phyloP scores from a whole-genome alignment of 192 early-diverging fungal genomes.

The Gamsiella multidivaricata region DNA sequence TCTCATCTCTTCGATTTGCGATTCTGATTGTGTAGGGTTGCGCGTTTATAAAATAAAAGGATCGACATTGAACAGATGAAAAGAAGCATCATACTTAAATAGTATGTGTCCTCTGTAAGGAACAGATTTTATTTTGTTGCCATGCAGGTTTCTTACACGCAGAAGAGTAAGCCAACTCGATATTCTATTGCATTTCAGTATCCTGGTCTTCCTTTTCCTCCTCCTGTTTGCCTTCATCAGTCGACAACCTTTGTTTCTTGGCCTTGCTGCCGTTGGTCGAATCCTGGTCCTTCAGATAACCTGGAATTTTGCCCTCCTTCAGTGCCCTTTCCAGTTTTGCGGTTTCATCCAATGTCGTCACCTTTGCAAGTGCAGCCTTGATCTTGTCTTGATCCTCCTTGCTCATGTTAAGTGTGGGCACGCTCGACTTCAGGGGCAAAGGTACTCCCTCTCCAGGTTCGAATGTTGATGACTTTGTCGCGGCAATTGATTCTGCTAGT shows the following conservation, averaged over 20 bases:
- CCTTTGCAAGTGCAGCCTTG: slow-evolving; percentile 76
- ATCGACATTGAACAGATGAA: no score
- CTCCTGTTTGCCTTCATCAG: slow-evolving; percentile 10
- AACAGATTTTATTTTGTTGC: slow-evolving; percentile 1
- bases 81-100: no score
- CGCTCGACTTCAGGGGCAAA: slow-evolving; percentile 61
- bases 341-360: slow-evolving; percentile 82
- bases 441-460: slow-evolving; percentile 83
- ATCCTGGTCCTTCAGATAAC: slow-evolving; percentile 43
- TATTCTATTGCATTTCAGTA: slow-evolving; percentile 14
- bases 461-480: slow-evolving; percentile 82
- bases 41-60: no score
- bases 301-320: slow-evolving; percentile 65
- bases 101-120: no score
- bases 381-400: slow-evolving; percentile 80
- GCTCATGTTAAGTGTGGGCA: slow-evolving; percentile 66
- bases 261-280: slow-evolving; percentile 11
- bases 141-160: neutral
- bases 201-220: slow-evolving; percentile 30
- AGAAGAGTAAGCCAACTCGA: neutral
- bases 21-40: neutral
- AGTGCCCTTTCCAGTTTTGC: slow-evolving; percentile 75
- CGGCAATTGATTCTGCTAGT: slow-evolving; percentile 71
- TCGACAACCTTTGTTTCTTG: slow-evolving; percentile 26
- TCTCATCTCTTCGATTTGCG: neutral